Percentiles rank a stretch among this genome's conserved stretches.
Evolutionary conservation across 2,329 filamentous ascomycete genomes (phyloP).

Genomic region (Apiospora aurea): DNA sequence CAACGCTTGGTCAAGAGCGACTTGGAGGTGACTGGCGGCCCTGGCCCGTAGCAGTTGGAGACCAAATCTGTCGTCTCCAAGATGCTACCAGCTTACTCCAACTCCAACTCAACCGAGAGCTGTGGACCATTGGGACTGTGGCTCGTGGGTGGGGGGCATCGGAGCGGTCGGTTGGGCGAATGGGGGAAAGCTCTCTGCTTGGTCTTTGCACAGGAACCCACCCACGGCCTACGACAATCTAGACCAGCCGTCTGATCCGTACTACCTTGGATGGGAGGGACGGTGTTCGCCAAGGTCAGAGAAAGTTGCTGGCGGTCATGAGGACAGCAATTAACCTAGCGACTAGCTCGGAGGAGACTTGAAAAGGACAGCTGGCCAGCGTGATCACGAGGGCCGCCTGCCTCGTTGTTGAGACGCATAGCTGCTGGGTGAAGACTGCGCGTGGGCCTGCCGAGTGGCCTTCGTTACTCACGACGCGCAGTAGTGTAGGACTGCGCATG

Average conservation of each 20-base stretch:
- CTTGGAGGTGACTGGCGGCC: background rate
- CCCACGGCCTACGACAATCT: conserved; percentile 9
- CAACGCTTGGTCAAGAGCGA: background rate
- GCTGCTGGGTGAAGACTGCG: background rate
- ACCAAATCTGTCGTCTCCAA: background rate
- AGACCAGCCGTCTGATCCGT: background rate
- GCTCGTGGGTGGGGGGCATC: background rate
- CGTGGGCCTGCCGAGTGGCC: conserved; percentile 14
- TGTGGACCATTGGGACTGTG: conserved; percentile 1
- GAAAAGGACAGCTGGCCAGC: background rate
- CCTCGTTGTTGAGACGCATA: background rate
- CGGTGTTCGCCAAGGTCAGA: conserved; percentile 4
- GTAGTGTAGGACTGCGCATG: background rate
- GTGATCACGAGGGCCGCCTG: conserved; percentile 6
- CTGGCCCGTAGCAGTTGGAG: conserved; percentile 11
- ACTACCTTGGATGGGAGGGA: background rate
- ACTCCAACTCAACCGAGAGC: background rate
- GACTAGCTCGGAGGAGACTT: conserved; percentile 6
- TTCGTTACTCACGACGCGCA: background rate
- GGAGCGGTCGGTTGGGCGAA: background rate
- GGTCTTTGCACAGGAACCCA: conserved; percentile 1
- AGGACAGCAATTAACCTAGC: background rate
- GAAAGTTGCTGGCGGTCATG: conserved; percentile 3
- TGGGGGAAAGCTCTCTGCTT: background rate
- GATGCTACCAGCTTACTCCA: background rate